These are phyloP conservation scores for Dipodascopsis tothii DNA, from an alignment of 805 yeast genomes.

Conservation along the genomic window DNA sequence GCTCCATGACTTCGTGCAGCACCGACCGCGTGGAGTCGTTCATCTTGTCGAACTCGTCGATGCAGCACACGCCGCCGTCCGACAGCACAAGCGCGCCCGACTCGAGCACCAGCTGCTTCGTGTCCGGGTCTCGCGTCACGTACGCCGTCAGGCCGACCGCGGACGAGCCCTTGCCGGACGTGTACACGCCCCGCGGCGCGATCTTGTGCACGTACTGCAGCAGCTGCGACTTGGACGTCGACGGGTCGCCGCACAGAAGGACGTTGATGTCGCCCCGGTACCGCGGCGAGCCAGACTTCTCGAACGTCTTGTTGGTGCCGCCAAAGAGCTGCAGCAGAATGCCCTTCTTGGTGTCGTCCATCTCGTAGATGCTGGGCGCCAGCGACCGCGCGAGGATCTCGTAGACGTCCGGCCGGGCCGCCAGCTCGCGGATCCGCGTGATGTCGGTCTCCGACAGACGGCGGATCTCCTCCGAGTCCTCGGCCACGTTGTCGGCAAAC, in stretches of 20 bases:
- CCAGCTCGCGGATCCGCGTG: slow-evolving; percentile 49
- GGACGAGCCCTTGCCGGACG: slow-evolving; percentile 97
- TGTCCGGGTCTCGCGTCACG: slow-evolving; percentile 87
- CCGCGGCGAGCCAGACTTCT: slow-evolving; percentile 71
- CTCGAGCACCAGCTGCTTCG: slow-evolving; percentile 86
- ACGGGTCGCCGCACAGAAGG: slow-evolving; percentile 93
- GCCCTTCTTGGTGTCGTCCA: slow-evolving; percentile 96
- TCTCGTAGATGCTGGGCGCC: slow-evolving; percentile 94
- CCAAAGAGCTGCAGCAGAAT: slow-evolving; percentile 87
- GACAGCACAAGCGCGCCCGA: slow-evolving; percentile 93
- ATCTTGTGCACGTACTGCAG: slow-evolving; percentile 93
- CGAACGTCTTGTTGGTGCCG: slow-evolving; percentile 82
- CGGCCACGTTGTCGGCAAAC: slow-evolving; percentile 36
- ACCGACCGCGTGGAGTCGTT: slow-evolving; percentile 89
- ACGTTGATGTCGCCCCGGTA: slow-evolving; percentile 94
- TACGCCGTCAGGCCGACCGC: slow-evolving; percentile 99
- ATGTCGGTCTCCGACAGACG: slow-evolving; percentile 63
- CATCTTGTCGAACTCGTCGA: slow-evolving; percentile 98
- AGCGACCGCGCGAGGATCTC: slow-evolving; percentile 80
- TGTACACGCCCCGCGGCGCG: slow-evolving; percentile 95
- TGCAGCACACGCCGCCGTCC: slow-evolving; percentile 98
- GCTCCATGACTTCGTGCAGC: slow-evolving; percentile 98
- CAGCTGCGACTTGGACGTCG: slow-evolving; percentile 92
- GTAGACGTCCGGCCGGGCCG: slow-evolving; percentile 71
- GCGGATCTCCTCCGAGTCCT: slow-evolving; percentile 71